Conservation (phyloP, 108 stramenopile species). For the Cyclotella choctawhatcheeana region DNA sequence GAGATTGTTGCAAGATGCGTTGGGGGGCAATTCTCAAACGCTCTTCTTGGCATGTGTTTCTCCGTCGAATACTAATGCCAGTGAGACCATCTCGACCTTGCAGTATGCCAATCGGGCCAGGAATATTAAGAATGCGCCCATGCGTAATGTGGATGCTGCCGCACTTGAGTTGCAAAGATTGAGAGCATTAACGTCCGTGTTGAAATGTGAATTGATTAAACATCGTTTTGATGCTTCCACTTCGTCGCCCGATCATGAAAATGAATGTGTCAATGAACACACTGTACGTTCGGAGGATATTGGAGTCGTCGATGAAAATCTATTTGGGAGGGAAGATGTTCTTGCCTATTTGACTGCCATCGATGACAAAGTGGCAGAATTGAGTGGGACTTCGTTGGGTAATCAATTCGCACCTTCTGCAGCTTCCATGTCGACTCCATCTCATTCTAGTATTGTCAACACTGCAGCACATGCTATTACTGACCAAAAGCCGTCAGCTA, state of each 20-base stretch:
- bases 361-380: conserved; percentile 42
- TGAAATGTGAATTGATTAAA: conserved; percentile 70
- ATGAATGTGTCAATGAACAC: conserved; percentile 18
- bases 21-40: conserved; percentile 97
- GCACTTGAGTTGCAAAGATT: conserved; percentile 82
- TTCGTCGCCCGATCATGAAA: conserved; percentile 27
- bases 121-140: conserved; percentile 92
- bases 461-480: neutral
- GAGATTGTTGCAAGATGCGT: conserved; percentile 92
- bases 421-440: neutral
- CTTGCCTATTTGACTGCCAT: conserved; percentile 60
- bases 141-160: conserved; percentile 81
- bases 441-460: neutral
- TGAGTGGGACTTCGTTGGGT: conserved; percentile 14
- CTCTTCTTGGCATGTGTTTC: conserved; percentile 93
- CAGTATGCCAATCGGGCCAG: conserved; percentile 96
- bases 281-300: conserved; percentile 17
- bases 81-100: conserved; percentile 94
- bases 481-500: neutral
- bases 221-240: conserved; percentile 42
- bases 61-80: conserved; percentile 91
- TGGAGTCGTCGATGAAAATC: conserved; percentile 55
- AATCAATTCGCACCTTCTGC: conserved; percentile 8
- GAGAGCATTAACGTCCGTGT: conserved; percentile 57
- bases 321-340: conserved; percentile 64